Evolutionary conservation across 1,284 basidiomycete species (phyloP).

Genomic region (Abortiporus biennis): DNA sequence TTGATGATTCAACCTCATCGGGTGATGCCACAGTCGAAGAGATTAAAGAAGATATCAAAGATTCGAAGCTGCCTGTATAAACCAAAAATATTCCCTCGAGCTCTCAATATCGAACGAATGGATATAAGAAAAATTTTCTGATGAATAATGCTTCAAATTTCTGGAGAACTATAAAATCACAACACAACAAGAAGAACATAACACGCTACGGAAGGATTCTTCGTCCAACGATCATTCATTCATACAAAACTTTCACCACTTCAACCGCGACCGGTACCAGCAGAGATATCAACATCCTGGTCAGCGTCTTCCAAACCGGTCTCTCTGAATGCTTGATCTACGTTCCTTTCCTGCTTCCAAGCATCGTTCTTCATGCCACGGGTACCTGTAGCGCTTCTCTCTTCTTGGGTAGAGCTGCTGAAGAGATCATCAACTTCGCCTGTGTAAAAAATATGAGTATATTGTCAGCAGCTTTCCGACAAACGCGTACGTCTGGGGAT

Average conservation of each 20-base stretch:
- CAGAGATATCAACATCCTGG: constrained; percentile 17
- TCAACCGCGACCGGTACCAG: constrained; percentile 12
- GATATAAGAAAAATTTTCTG: too few relatives aligned
- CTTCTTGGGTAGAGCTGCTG: constrained; percentile 15
- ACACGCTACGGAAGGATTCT: too few relatives aligned
- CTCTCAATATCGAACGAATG: too few relatives aligned
- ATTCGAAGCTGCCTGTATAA: too few relatives aligned
- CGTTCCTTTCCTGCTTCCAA: constrained; percentile 22
- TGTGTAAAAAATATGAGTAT: constrained; percentile 2
- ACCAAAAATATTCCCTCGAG: too few relatives aligned
- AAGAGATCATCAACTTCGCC: constrained; percentile 21
- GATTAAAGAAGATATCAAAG: too few relatives aligned
- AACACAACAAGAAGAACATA: too few relatives aligned
- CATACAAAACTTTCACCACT: background rate
- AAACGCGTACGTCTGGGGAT: constrained; percentile 20
- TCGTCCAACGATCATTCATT: too few relatives aligned
- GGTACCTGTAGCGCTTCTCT: constrained; percentile 17
- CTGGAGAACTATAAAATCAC: too few relatives aligned
- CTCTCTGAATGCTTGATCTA: constrained; percentile 17
- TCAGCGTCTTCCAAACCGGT: constrained; percentile 13
- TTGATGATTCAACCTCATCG: too few relatives aligned
- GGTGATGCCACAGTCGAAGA: too few relatives aligned
- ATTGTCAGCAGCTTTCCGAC: background rate
- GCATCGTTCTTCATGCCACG: constrained; percentile 21
- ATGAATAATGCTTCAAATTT: too few relatives aligned